Conservation (phyloP, 257 asterid genomes). For the Solanum sejunctum region DNA sequence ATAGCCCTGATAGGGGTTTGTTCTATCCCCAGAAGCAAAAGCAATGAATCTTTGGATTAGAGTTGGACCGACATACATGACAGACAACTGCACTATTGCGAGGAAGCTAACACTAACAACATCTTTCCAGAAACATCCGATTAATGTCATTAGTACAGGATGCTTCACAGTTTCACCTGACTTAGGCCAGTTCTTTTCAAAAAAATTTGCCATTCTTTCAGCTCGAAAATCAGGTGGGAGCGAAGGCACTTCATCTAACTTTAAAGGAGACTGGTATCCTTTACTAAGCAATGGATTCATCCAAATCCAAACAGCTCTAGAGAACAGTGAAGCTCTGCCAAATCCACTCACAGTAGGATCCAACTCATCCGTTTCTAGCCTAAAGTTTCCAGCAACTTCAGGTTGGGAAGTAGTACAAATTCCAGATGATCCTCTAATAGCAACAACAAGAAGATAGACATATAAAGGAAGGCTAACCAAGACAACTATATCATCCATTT, state of each 20-base stretch:
- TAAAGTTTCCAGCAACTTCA: background rate
- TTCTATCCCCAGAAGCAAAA: slow-evolving; percentile 31
- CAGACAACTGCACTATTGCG: slow-evolving; percentile 22
- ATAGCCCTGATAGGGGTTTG: slow-evolving; percentile 21
- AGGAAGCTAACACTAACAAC: slow-evolving; percentile 34
- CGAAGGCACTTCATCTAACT: slow-evolving; percentile 40
- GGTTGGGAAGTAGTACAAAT: background rate
- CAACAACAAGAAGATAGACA: slow-evolving; percentile 20
- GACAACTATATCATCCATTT: slow-evolving; percentile 27
- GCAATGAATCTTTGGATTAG: slow-evolving; percentile 43
- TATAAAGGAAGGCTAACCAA: slow-evolving; percentile 28
- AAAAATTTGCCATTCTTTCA: slow-evolving; percentile 28
- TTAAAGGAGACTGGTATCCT: slow-evolving; percentile 39
- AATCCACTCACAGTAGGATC: slow-evolving; percentile 28
- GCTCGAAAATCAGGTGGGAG: slow-evolving; percentile 42
- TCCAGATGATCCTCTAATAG: slow-evolving; percentile 19
- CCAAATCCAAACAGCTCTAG: slow-evolving; percentile 46
- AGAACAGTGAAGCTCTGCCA: slow-evolving; percentile 42
- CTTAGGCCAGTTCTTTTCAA: slow-evolving; percentile 37
- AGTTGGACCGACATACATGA: slow-evolving; percentile 48
- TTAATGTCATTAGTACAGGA: slow-evolving; percentile 32
- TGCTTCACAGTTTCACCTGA: slow-evolving; percentile 26
- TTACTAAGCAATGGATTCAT: slow-evolving; percentile 44
- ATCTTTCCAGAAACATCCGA: slow-evolving; percentile 53
- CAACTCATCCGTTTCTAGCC: background rate